Evolutionary conservation across 1,284 basidiomycete genomes (phyloP).

Genomic region (Irpex rosettiformis): DNA sequence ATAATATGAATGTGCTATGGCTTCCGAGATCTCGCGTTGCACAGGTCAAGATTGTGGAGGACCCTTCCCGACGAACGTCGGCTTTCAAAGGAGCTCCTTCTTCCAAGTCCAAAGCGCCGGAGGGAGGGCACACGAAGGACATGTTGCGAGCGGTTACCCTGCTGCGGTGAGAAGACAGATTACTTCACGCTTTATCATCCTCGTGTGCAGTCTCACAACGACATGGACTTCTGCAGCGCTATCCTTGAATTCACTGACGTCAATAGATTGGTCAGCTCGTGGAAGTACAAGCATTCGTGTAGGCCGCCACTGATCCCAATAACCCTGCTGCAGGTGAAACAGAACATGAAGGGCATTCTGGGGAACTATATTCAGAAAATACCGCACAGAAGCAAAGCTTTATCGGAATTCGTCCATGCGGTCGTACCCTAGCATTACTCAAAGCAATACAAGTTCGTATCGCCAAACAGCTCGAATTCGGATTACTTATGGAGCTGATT

Average conservation of each 20-base stretch:
- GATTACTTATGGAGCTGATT: not conserved
- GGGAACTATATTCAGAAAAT: not conserved
- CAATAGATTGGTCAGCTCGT: not conserved
- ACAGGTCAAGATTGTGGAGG: not conserved
- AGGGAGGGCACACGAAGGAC: not conserved
- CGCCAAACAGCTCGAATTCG: not conserved
- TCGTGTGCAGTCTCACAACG: not conserved
- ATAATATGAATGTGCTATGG: not conserved
- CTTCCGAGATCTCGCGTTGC: not conserved
- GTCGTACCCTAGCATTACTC: not conserved
- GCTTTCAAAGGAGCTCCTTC: not conserved
- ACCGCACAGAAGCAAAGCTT: not conserved
- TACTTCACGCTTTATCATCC: not conserved
- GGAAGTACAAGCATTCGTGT: not conserved
- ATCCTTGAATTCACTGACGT: not conserved
- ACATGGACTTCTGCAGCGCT: not conserved
- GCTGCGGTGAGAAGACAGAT: not conserved
- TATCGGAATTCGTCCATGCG: not conserved
- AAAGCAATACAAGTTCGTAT: not conserved
- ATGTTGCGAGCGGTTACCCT: not conserved
- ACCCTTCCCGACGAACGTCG: not conserved
- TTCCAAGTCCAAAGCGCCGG: not conserved
- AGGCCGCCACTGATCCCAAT: not conserved
- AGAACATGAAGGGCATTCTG: not conserved
- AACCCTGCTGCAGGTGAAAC: not conserved